Base-by-base conservation (phyloP, 257 asterid genomes). In the Nicotiana benthamiana region DNA sequence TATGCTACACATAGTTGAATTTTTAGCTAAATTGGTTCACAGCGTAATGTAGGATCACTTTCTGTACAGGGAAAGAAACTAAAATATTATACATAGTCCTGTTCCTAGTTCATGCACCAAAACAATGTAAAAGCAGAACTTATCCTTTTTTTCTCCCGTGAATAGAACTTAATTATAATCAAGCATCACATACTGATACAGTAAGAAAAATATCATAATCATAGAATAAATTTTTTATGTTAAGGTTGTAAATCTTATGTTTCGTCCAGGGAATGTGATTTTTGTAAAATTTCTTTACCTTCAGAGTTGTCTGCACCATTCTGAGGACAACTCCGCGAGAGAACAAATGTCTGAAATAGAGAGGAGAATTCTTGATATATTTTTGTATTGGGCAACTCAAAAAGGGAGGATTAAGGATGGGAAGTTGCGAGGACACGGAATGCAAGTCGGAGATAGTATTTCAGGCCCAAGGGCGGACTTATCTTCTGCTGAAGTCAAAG, bases 321-420 rank as follows among this genome's bases (percentile, higher is more conserved):
- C 22, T 16, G 6, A 27, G 24, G 13, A 62, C 65, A 30, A 16
- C 30, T 93, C 93, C 4, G 24, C 40, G 4, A 18, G 48, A 28
- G 8, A 28, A 64, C 74, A 64, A 64, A 64, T 64, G 74, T 30
- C 74, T 64, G 74, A 28, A 28, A 64, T 30, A 28, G 24, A 64
- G 24, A 64, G 74, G 48, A 64, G 74, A 64, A 28, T 15, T 64
- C 72, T 64, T 64, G 72, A 30, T 51, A 51, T 18, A 51, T 51
- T 51, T 51, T 51, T 51, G 56, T 51, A 11, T 51, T 51, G 56
- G 56, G 56, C 56, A 51, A 51, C 56, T 15, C 56, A 51, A 13
- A 51, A 51, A 51, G 56, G 56, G 18, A 51, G 56, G 56, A 51
- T 51, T 15, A 51, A 51, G 56, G 56, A 51, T 51, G 56, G 56